Evolutionary conservation across 2,329 filamentous ascomycete genomes (phyloP).

Genomic region (Trichoderma sp.): DNA sequence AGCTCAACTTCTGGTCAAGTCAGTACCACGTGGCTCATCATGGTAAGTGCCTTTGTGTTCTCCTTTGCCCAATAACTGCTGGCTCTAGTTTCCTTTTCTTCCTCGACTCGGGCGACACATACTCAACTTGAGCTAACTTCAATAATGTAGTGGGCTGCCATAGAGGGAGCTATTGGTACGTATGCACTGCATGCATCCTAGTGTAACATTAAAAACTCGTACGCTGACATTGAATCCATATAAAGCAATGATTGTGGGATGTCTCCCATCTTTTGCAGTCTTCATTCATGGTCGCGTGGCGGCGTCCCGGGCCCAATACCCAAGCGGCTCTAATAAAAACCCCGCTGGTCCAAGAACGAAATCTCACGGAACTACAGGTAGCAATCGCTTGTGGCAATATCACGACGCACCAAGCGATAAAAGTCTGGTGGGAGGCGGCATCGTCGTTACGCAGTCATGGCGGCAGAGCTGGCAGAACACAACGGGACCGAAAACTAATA

Average conservation of each 20-base stretch:
- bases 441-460: not conserved
- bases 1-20: not conserved
- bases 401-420: not conserved
- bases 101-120: not conserved
- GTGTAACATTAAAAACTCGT: no score
- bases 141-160: not conserved
- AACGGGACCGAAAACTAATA: not conserved
- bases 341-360: not conserved
- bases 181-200: not conserved
- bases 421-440: not conserved
- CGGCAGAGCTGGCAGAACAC: not conserved
- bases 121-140: not conserved
- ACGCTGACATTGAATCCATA: not conserved
- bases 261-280: not conserved
- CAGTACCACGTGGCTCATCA: not conserved
- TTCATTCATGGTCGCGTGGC: not conserved
- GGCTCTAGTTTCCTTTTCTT: not conserved
- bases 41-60: not conserved
- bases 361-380: not conserved
- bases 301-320: not conserved
- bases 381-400: not conserved
- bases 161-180: not conserved
- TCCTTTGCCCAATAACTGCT: fast-evolving
- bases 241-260: not conserved
- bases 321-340: not conserved